Conservation (phyloP, 371 early-diverging fungal genomes). For the Fennellomyces sp. region DNA sequence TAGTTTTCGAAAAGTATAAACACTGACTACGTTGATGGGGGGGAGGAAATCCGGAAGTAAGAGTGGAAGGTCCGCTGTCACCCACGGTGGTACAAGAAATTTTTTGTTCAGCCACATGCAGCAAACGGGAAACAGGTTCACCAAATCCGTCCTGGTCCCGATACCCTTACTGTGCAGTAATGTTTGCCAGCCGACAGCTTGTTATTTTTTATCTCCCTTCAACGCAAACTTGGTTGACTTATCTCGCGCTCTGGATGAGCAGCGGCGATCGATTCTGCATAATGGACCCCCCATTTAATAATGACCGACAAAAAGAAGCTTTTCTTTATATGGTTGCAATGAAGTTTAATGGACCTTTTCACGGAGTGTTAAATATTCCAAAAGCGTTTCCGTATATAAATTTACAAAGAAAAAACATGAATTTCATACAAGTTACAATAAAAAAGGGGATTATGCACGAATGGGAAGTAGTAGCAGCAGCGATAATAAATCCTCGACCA, state of each 20-base stretch:
- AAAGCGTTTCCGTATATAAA: neutral
- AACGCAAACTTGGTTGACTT: too few relatives aligned
- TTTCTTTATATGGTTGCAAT: neutral
- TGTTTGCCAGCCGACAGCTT: neutral
- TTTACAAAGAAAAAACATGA: neutral
- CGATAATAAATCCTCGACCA: neutral
- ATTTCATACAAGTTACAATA: slow-evolving; percentile 7
- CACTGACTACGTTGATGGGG: too few relatives aligned
- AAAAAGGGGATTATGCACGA: neutral
- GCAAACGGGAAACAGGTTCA: neutral
- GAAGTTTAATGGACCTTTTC: neutral
- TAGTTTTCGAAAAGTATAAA: too few relatives aligned
- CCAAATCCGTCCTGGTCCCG: neutral
- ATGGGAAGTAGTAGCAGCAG: neutral
- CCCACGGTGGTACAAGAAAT: neutral
- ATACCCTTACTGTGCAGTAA: neutral
- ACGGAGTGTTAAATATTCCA: neutral
- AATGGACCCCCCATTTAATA: neutral
- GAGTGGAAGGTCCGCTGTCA: neutral
- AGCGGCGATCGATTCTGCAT: neutral
- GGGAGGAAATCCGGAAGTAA: too few relatives aligned
- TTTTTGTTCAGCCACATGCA: neutral
- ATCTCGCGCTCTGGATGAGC: too few relatives aligned
- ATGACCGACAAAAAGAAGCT: neutral
- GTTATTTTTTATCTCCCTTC: too few relatives aligned